Percentiles rank a stretch among this genome's conserved stretches.
phyloP scores from a whole-genome alignment of 1,139 yeast species.

The Spathaspora sp. region DNA sequence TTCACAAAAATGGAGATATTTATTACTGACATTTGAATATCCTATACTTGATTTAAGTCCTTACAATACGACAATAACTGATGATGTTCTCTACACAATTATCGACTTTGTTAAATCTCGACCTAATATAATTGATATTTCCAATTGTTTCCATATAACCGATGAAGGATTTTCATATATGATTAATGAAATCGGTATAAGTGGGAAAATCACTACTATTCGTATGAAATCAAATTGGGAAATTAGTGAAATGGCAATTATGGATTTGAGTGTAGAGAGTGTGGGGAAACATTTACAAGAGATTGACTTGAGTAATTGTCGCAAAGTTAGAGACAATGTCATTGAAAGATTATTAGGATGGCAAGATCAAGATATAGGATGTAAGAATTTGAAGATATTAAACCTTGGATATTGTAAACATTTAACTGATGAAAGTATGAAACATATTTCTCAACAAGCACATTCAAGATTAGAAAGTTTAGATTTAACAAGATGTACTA shows the following conservation, averaged over 20 bases:
- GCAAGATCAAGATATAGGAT: constrained; percentile 41
- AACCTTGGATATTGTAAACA: constrained; percentile 73
- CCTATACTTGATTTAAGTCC: constrained; percentile 55
- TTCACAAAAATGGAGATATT: constrained; percentile 66
- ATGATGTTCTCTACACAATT: constrained; percentile 53
- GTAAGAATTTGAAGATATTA: constrained; percentile 53
- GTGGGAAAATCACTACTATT: constrained; percentile 55
- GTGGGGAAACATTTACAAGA: constrained; percentile 60
- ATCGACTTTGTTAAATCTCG: constrained; percentile 71
- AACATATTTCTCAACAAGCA: constrained; percentile 60
- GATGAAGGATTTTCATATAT: constrained; percentile 72
- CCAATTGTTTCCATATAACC: constrained; percentile 74
- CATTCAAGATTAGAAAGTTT: constrained; percentile 53
- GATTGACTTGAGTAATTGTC: constrained; percentile 68
- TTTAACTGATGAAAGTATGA: constrained; percentile 66
- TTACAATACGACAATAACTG: constrained; percentile 62
- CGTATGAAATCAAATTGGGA: constrained; percentile 76
- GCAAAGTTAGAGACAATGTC: constrained; percentile 71
- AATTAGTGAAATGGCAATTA: constrained; percentile 74
- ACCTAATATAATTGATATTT: constrained; percentile 59
- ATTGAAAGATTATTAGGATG: constrained; percentile 66
- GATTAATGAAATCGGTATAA: constrained; percentile 68
- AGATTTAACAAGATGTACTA: constrained; percentile 72
- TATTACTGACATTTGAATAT: constrained; percentile 46
- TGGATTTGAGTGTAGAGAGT: constrained; percentile 69